A percentile compares a stretch with the other conserved stretches of the same genome.
Evolutionary conservation across 768 basidiomycete genomes (phyloP).

Genomic region (Mycena epipterygia): DNA sequence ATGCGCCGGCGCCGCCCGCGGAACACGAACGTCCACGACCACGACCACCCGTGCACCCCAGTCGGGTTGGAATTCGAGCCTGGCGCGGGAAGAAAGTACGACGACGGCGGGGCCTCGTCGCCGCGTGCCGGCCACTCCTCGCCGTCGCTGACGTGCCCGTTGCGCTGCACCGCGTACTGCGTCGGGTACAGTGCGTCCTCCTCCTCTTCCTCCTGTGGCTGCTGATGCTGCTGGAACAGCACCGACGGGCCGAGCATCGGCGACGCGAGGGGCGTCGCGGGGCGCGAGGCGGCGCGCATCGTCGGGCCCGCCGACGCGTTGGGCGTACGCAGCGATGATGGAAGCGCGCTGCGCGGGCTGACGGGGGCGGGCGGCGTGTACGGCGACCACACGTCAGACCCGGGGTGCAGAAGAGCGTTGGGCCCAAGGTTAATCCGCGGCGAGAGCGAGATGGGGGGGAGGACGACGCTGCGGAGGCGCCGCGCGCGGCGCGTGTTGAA

Average conservation of each 20-base stretch:
- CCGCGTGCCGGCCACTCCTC: slow-evolving; percentile 54
- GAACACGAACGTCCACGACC: slow-evolving; percentile 70
- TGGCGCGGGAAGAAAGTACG: slow-evolving; percentile 58
- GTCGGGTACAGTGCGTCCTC: slow-evolving; percentile 63
- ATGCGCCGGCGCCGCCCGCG: slow-evolving; percentile 69
- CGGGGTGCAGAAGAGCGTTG: slow-evolving; percentile 39
- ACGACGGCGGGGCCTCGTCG: slow-evolving; percentile 38
- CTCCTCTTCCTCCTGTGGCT: slow-evolving; percentile 54
- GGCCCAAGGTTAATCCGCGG: slow-evolving; percentile 42
- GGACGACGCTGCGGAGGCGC: slow-evolving; percentile 35
- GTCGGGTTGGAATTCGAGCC: slow-evolving; percentile 38
- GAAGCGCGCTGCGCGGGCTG: slow-evolving; percentile 57
- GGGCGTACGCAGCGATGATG: slow-evolving; percentile 57
- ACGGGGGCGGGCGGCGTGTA: slow-evolving; percentile 48
- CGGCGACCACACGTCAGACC: slow-evolving; percentile 60
- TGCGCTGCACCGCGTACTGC: slow-evolving; percentile 61
- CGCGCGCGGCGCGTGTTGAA: slow-evolving; percentile 55
- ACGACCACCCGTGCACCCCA: slow-evolving; percentile 47
- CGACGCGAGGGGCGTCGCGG: slow-evolving; percentile 57
- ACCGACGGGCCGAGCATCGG: slow-evolving; percentile 47
- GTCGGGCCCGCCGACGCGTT: slow-evolving; percentile 50
- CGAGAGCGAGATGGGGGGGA: slow-evolving; percentile 49
- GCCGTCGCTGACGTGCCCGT: slow-evolving; percentile 48
- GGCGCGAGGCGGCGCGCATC: slow-evolving; percentile 57
- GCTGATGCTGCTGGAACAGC: slow-evolving; percentile 37